Evolutionary conservation across 164 flowering plant genomes (phyloP).

Genomic region (Sedum album): DNA sequence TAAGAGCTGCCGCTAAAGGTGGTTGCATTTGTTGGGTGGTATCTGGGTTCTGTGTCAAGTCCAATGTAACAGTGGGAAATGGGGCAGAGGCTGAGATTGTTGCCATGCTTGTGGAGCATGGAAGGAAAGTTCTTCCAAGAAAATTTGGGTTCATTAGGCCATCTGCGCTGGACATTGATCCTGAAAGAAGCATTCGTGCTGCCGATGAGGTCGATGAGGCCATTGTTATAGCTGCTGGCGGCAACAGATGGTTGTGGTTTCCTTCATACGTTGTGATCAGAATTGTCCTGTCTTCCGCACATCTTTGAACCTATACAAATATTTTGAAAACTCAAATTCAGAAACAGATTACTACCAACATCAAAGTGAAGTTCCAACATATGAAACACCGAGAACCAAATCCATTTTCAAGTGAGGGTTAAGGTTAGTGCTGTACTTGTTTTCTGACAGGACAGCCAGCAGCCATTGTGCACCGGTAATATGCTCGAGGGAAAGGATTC

Average conservation of each 20-base stretch:
- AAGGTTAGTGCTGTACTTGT: constrained; percentile 20
- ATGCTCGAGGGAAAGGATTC: constrained; percentile 90
- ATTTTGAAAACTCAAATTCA: background rate
- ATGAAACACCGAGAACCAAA: too few species aligned
- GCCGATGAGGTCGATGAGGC: constrained; percentile 50
- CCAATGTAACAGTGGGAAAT: constrained; percentile 53
- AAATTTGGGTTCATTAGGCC: too few species aligned
- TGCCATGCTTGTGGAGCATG: constrained; percentile 38
- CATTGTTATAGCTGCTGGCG: constrained; percentile 58
- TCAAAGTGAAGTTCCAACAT: too few species aligned
- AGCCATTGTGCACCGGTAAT: too few species aligned
- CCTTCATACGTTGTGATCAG: too few species aligned
- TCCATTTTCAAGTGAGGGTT: too few species aligned
- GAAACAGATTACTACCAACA: too few species aligned
- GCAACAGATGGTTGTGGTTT: constrained; percentile 54
- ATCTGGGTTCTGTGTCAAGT: constrained; percentile 29
- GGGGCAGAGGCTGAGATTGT: constrained; percentile 57
- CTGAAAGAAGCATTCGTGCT: too few species aligned
- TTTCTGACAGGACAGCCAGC: constrained; percentile 74
- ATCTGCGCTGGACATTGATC: too few species aligned
- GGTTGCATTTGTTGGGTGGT: background rate
- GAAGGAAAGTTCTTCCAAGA: constrained; percentile 27
- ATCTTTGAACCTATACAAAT: constrained; percentile 42
- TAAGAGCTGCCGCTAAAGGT: background rate
- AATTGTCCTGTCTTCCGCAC: constrained; percentile 43